A percentile compares a stretch with the other conserved stretches of the same genome.
Conservation (phyloP, 2,329 filamentous ascomycete species). For the Tolypocladium paradoxum region DNA sequence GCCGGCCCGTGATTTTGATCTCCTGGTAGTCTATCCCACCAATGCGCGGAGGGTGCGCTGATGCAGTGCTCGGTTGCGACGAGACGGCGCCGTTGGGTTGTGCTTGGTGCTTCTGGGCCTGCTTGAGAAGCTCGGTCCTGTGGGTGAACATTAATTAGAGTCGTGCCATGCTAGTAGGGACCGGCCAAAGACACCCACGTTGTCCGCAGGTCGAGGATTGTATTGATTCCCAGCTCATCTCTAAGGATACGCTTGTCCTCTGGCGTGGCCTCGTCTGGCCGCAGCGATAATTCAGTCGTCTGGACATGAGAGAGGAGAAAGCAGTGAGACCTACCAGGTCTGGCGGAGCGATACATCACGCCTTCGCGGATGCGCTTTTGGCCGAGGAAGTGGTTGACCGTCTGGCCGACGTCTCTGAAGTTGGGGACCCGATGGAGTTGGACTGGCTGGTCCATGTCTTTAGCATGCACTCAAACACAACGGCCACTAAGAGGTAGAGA, state of each 20-base stretch:
- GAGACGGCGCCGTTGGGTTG: constrained; percentile 30
- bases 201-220: constrained; percentile 70
- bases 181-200: constrained; percentile 34
- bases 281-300: neutral
- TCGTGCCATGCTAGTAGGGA: too few species aligned
- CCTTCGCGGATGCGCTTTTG: constrained; percentile 49
- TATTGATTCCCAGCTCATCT: constrained; percentile 52
- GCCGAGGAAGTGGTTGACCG: constrained; percentile 49
- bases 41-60: constrained; percentile 49
- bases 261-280: constrained; percentile 58
- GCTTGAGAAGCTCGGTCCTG: constrained; percentile 63
- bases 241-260: constrained; percentile 50
- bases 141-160: neutral
- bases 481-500: neutral
- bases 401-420: constrained; percentile 65
- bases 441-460: constrained; percentile 3
- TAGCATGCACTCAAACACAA: neutral
- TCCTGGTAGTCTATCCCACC: constrained; percentile 51
- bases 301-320: neutral
- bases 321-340: constrained; percentile 34
- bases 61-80: constrained; percentile 31
- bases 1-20: constrained; percentile 63
- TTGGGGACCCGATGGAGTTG: constrained; percentile 43
- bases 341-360: constrained; percentile 57
- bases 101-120: constrained; percentile 48